These are phyloP conservation scores for Neurospora sp. DNA, from an alignment of 495 filamentous ascomycete genomes.

Conservation along the genomic window DNA sequence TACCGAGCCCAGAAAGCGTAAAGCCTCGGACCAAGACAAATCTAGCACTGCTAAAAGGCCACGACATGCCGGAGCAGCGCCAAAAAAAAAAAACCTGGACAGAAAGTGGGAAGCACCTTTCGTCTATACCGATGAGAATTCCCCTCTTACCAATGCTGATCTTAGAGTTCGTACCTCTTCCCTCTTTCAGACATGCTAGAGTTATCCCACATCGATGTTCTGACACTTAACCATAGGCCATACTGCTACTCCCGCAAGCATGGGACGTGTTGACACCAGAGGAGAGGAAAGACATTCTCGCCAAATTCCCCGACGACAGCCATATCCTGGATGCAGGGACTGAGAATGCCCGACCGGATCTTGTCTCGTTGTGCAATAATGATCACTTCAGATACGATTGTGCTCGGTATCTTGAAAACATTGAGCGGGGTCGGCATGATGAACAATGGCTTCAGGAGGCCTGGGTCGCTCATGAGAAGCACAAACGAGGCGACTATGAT, in stretches of 20 bases:
- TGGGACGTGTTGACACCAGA: constrained; percentile 47
- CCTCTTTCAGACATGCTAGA: neutral
- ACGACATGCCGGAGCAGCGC: constrained; percentile 1
- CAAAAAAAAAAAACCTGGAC: constrained; percentile 9
- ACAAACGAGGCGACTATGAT: constrained; percentile 60
- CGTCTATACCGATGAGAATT: constrained; percentile 44
- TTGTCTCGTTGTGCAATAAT: constrained; percentile 27
- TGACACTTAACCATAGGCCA: constrained; percentile 30
- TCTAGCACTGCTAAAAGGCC: constrained; percentile 5
- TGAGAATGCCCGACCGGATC: constrained; percentile 23
- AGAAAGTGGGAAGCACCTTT: constrained; percentile 32
- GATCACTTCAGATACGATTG: constrained; percentile 37
- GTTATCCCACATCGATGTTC: constrained; percentile 3
- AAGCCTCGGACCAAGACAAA: neutral
- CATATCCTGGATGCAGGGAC: constrained; percentile 24
- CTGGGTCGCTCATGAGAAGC: constrained; percentile 47
- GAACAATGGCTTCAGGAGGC: constrained; percentile 59
- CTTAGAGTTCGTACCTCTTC: constrained; percentile 39
- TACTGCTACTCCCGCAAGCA: constrained; percentile 44
- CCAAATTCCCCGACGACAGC: constrained; percentile 43
- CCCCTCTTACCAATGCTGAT: constrained; percentile 43
- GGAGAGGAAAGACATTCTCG: constrained; percentile 46
- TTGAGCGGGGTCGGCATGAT: constrained; percentile 51
- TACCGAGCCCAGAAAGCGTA: neutral
- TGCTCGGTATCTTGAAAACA: constrained; percentile 37